Conservation (phyloP, 441 rosid species). For the Bocquillonia castaneifolia region DNA sequence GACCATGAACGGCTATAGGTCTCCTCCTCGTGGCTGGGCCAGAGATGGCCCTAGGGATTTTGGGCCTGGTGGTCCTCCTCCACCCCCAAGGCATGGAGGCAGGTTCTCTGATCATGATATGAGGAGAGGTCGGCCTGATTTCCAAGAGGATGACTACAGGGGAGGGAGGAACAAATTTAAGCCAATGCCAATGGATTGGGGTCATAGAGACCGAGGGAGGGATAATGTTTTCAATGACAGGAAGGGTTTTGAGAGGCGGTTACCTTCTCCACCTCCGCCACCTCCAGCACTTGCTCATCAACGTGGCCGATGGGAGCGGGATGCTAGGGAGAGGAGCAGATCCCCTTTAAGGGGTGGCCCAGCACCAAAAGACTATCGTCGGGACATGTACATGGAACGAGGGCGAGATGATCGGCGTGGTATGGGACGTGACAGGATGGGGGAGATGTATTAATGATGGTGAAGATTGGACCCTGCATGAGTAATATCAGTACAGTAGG, state of each 20-base stretch:
- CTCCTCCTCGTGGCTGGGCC: slow-evolving; percentile 67
- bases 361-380: slow-evolving; percentile 47
- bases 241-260: slow-evolving; percentile 51
- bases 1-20: slow-evolving; percentile 54
- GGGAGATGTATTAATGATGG: slow-evolving; percentile 39
- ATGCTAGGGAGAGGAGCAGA: slow-evolving; percentile 73
- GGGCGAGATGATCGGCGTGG: slow-evolving; percentile 54
- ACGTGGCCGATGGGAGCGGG: slow-evolving; percentile 58
- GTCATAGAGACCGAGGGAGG: slow-evolving; percentile 51
- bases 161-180: slow-evolving; percentile 57
- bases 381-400: slow-evolving; percentile 48
- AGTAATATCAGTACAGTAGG: slow-evolving; percentile 18
- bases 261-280: slow-evolving; percentile 40
- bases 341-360: slow-evolving; percentile 60
- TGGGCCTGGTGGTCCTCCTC: slow-evolving; percentile 39
- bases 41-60: slow-evolving; percentile 58
- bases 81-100: slow-evolving; percentile 58
- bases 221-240: slow-evolving; percentile 50
- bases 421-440: slow-evolving; percentile 49
- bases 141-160: slow-evolving; percentile 48
- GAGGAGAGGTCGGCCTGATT: slow-evolving; percentile 48
- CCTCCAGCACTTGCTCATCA: slow-evolving; percentile 38
- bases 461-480: background rate
- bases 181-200: slow-evolving; percentile 53
- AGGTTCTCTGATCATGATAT: slow-evolving; percentile 52